These are phyloP conservation scores for Penicillium tannophilum DNA, from an alignment of 495 filamentous ascomycete species.

Conservation along the genomic window DNA sequence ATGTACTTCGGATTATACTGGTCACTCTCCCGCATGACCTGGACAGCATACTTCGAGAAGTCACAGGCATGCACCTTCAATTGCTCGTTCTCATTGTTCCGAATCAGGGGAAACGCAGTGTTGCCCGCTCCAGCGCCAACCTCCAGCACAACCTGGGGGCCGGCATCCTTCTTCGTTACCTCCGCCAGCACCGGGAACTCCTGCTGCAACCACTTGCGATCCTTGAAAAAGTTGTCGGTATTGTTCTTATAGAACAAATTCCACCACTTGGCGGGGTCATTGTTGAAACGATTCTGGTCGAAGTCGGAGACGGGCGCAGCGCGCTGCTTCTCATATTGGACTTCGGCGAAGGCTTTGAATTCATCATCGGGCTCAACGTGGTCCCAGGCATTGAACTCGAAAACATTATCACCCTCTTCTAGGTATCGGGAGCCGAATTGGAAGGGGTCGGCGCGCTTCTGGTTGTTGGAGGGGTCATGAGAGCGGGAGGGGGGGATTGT, in stretches of 20 bases:
- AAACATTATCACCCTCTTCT: slow-evolving; percentile 79
- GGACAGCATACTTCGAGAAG: slow-evolving; percentile 87
- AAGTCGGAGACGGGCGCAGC: slow-evolving; percentile 81
- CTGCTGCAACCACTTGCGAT: slow-evolving; percentile 93
- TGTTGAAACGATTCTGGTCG: slow-evolving; percentile 84
- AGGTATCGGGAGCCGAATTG: slow-evolving; percentile 91
- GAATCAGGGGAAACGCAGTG: slow-evolving; percentile 87
- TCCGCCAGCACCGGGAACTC: slow-evolving; percentile 85
- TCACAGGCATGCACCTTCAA: slow-evolving; percentile 89
- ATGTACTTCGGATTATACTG: slow-evolving; percentile 66
- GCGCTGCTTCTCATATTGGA: slow-evolving; percentile 81
- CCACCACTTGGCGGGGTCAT: slow-evolving; percentile 92
- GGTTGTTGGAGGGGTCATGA: slow-evolving; percentile 55
- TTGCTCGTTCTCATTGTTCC: slow-evolving; percentile 74
- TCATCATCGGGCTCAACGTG: slow-evolving; percentile 84
- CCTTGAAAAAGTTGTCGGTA: slow-evolving; percentile 95
- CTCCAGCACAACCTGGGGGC: slow-evolving; percentile 71
- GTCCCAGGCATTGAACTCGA: slow-evolving; percentile 98
- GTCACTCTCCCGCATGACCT: slow-evolving; percentile 77
- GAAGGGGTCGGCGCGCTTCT: slow-evolving; percentile 89
- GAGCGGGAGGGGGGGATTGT: slow-evolving; percentile 48
- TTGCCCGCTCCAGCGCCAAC: slow-evolving; percentile 96
- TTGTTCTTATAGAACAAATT: slow-evolving; percentile 96
- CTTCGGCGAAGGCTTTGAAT: slow-evolving; percentile 78
- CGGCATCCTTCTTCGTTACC: slow-evolving; percentile 64